phyloP scores from a whole-genome alignment of 2,329 filamentous ascomycete species.

The Cordyceps fumosorosea region DNA sequence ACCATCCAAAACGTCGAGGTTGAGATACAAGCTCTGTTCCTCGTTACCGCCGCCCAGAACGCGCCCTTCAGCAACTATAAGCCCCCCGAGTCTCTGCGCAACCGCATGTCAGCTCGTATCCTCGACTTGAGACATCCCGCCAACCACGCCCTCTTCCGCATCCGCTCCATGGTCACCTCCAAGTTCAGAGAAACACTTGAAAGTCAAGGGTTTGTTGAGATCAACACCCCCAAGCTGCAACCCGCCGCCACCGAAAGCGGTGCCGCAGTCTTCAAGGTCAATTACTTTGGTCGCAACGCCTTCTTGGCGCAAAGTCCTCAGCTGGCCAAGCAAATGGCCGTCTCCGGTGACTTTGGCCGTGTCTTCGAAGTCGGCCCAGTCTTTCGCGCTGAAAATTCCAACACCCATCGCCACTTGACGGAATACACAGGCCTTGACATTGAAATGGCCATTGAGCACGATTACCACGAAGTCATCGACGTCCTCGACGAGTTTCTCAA shows the following conservation, averaged over 20 bases:
- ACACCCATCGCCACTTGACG: conserved; percentile 88
- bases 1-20: conserved; percentile 73
- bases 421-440: conserved; percentile 91
- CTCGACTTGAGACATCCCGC: conserved; percentile 80
- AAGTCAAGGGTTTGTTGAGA: conserved; percentile 75
- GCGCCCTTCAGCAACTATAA: conserved; percentile 50
- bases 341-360: conserved; percentile 79
- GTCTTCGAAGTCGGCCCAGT: conserved; percentile 71
- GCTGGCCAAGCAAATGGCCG: conserved; percentile 86
- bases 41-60: conserved; percentile 44
- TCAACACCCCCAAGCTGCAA: conserved; percentile 89
- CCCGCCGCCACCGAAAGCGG: conserved; percentile 86
- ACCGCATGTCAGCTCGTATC: conserved; percentile 71
- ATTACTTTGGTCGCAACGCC: conserved; percentile 82
- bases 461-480: conserved; percentile 82
- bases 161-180: conserved; percentile 73
- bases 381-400: conserved; percentile 91
- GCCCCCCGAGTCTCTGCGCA: conserved; percentile 58
- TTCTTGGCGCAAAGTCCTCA: conserved; percentile 91
- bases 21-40: conserved; percentile 50
- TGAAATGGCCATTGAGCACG: conserved; percentile 83
- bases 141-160: conserved; percentile 80
- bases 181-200: conserved; percentile 69
- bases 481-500: conserved; percentile 78
- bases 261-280: conserved; percentile 82